Evolutionary conservation across 305 asterid genomes (phyloP).

Genomic region (Fraxinus platypoda): DNA sequence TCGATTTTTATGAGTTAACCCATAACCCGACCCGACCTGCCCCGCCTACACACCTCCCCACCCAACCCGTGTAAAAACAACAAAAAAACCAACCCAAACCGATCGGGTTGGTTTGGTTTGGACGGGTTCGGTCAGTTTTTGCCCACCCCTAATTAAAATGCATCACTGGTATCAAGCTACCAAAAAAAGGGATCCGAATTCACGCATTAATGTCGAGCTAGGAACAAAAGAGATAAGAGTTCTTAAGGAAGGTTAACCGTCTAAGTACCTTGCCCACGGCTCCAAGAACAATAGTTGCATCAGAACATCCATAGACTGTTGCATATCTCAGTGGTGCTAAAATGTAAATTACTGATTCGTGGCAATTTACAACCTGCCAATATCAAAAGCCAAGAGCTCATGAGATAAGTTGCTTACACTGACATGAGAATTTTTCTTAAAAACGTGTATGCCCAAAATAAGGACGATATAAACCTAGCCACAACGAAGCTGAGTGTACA

Average conservation of each 20-base stretch:
- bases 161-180: background rate
- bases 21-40: no score
- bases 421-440: slow-evolving; percentile 3
- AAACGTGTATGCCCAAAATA: slow-evolving; percentile 14
- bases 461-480: background rate
- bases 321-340: slow-evolving; percentile 92
- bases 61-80: no score
- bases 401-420: slow-evolving; percentile 11
- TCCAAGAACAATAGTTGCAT: slow-evolving; percentile 93
- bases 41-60: no score
- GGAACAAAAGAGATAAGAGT: slow-evolving; percentile 10
- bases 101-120: no score
- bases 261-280: slow-evolving; percentile 94
- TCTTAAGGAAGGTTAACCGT: slow-evolving; percentile 19
- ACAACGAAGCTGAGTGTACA: background rate
- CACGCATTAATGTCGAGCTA: background rate
- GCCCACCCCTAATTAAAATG: background rate
- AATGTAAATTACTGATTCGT: slow-evolving; percentile 89
- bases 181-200: slow-evolving; percentile 1
- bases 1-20: no score
- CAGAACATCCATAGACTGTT: slow-evolving; percentile 96
- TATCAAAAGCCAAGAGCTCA: slow-evolving; percentile 21
- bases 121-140: no score
- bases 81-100: no score
- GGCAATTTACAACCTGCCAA: slow-evolving; percentile 90